phyloP scores from a whole-genome alignment of 2,329 filamentous ascomycete genomes.

The Ceratocystis cubensis region DNA sequence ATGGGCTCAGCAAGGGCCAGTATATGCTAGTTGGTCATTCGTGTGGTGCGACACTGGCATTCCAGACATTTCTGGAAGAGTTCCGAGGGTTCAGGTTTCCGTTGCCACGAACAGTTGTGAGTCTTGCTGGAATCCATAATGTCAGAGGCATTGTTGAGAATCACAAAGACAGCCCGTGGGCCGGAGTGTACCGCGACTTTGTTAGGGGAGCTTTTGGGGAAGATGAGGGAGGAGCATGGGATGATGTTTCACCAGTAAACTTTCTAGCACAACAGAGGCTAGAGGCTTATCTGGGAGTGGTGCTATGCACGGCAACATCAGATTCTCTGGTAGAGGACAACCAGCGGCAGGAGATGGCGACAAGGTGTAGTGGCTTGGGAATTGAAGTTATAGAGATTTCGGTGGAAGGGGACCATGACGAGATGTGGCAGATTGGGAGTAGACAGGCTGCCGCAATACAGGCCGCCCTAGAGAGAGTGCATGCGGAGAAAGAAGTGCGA shows the following conservation, averaged over 20 bases:
- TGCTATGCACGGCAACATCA: constrained; percentile 2
- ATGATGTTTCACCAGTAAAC: constrained; percentile 31
- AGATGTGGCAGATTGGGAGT: constrained; percentile 16
- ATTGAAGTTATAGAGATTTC: neutral
- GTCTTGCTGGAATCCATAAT: constrained; percentile 43
- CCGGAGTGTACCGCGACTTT: constrained; percentile 32
- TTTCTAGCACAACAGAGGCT: neutral
- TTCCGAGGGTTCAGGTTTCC: constrained; percentile 17
- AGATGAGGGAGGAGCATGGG: constrained; percentile 30
- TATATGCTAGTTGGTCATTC: constrained; percentile 52
- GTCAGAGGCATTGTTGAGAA: constrained; percentile 25
- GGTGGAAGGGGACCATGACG: constrained; percentile 14
- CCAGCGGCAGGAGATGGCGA: constrained; percentile 12
- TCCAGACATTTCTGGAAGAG: constrained; percentile 33
- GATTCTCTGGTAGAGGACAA: constrained; percentile 16
- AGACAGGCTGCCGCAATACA: neutral
- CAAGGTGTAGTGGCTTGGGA: neutral
- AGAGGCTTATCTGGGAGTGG: neutral
- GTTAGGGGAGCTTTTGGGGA: constrained; percentile 36
- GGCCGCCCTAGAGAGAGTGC: neutral
- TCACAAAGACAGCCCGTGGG: constrained; percentile 29
- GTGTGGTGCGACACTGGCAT: constrained; percentile 44
- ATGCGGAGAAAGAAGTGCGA: neutral
- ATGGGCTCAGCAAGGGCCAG: constrained; percentile 32
- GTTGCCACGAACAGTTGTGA: constrained; percentile 30